Evolutionary conservation across 148 eudicot species (phyloP), one percentile per base, ranked within the genome.

Genomic region (Suaeda aralocaspica): DNA sequence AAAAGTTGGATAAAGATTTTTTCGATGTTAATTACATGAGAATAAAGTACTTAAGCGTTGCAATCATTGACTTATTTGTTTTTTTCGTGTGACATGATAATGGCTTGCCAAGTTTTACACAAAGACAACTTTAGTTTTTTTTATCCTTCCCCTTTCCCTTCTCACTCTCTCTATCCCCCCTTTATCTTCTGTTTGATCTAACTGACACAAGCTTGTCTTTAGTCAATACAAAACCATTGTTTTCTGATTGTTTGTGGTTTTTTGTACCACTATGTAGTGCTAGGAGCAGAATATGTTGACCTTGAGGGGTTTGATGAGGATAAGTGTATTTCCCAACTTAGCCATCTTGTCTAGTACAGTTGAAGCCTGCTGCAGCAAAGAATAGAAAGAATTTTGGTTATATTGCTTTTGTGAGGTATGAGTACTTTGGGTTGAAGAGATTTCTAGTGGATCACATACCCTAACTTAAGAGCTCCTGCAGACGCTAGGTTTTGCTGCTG

Each of bases 361-460:
- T 83, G 82, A 60, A 87, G 57, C 76, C 85, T 87, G 88, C 83
- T 59, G 81, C 74, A 78, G 66, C 56, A 46, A 68, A 67, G 33
- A 49, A 63, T 61, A 31, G 39, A 30, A 26, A 68, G 34, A 68
- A 33, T 57, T 6, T 62, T 68, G 76, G 65, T 59, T 69, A 53
- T 74, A 72, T 10, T 48, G 58, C 60, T 13, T 73, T 18, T 62
- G 31, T 59, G 51, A 42, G 34, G 11, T 26, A 42, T 42, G 13
- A 60, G 62, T 22, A 55, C 11, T 16, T 2, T 25, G 25, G 66
- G 41, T 34, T 60, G 53, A 60, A 72, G 2, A 60, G 44, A 2
- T 42, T 65, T 49, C 42, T 26, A 29, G 52, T 36, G 46, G 65
- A 39, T 66, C 75, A 36, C 68, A 36, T 81, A 89, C 90, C 88